A percentile compares a stretch with the other conserved stretches of the same genome.
Evolutionary conservation across 371 early-diverging fungal species (phyloP).

Genomic region (Choanephora cucurbitarum): DNA sequence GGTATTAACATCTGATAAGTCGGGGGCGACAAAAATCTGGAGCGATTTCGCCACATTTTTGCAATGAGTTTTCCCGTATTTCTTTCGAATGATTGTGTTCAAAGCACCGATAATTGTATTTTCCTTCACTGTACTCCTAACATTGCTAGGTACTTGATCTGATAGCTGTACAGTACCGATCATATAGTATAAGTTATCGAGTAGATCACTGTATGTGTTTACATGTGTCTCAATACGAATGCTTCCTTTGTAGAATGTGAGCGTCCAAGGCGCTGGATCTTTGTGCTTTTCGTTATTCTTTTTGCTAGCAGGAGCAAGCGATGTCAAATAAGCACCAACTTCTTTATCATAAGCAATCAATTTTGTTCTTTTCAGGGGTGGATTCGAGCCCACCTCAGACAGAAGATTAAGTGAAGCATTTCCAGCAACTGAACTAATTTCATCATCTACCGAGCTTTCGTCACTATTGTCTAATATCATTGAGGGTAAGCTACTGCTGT

Average conservation of each 20-base stretch:
- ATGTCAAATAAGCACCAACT: constrained; percentile 1
- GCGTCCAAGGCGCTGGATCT: constrained; percentile 6
- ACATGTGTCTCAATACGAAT: constrained; percentile 17
- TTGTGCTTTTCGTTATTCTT: not conserved
- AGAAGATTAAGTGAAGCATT: constrained; percentile 1
- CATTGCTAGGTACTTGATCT: constrained; percentile 5
- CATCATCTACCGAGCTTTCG: constrained; percentile 10
- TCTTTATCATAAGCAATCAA: constrained; percentile 2
- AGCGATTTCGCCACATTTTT: constrained; percentile 26
- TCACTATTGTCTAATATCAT: constrained; percentile 11
- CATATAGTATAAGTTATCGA: constrained; percentile 18
- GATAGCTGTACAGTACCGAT: constrained; percentile 10
- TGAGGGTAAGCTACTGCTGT: constrained; percentile 1
- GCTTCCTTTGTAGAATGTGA: constrained; percentile 14
- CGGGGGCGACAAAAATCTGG: constrained; percentile 20
- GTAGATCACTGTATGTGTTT: constrained; percentile 11
- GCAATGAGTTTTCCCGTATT: constrained; percentile 39
- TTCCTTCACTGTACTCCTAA: constrained; percentile 3
- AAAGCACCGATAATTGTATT: constrained; percentile 19
- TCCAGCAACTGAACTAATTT: constrained; percentile 8
- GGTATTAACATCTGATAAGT: constrained; percentile 13
- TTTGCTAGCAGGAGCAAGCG: not conserved
- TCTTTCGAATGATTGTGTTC: constrained; percentile 28
- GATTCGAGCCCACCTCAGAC: not conserved
- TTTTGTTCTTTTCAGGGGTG: constrained; percentile 9